Percentiles rank a stretch among this genome's conserved stretches.
Conservation (phyloP, 805 yeast genomes). For the Candida schatavii region DNA sequence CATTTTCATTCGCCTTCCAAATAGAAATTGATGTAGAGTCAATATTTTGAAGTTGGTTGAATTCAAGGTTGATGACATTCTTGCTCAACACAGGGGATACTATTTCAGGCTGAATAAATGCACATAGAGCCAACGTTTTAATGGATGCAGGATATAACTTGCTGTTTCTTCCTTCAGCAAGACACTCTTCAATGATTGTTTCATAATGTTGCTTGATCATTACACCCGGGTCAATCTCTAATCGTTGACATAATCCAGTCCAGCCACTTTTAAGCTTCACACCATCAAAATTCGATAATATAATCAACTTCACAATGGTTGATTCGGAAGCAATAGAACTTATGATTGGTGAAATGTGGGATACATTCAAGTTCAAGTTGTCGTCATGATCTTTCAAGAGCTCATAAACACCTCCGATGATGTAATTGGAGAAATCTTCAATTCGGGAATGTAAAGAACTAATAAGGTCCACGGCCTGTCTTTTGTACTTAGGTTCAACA, state of each 20-base stretch:
- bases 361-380: constrained; percentile 20
- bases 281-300: not conserved
- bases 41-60: constrained; percentile 32
- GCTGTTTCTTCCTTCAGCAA: constrained; percentile 28
- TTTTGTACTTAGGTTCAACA: constrained; percentile 27
- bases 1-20: constrained; percentile 70
- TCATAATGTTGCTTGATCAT: constrained; percentile 37
- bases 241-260: constrained; percentile 68
- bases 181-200: constrained; percentile 17
- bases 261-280: constrained; percentile 53
- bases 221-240: constrained; percentile 57
- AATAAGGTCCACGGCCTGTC: constrained; percentile 24
- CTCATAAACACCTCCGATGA: not conserved
- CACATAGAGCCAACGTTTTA: constrained; percentile 44
- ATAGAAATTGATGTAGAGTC: constrained; percentile 54
- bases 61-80: constrained; percentile 25
- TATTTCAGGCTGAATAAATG: constrained; percentile 59
- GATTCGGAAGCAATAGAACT: constrained; percentile 30
- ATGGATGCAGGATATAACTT: constrained; percentile 53
- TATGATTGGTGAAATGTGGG: constrained; percentile 34
- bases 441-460: constrained; percentile 8
- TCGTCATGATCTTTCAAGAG: constrained; percentile 2
- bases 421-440: not conserved
- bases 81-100: constrained; percentile 51
- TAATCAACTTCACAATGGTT: constrained; percentile 15